Evolutionary conservation across 164 flowering plant genomes (phyloP), one percentile per base, ranked within the genome.

Genomic region (Chimonanthus salicifolius): DNA sequence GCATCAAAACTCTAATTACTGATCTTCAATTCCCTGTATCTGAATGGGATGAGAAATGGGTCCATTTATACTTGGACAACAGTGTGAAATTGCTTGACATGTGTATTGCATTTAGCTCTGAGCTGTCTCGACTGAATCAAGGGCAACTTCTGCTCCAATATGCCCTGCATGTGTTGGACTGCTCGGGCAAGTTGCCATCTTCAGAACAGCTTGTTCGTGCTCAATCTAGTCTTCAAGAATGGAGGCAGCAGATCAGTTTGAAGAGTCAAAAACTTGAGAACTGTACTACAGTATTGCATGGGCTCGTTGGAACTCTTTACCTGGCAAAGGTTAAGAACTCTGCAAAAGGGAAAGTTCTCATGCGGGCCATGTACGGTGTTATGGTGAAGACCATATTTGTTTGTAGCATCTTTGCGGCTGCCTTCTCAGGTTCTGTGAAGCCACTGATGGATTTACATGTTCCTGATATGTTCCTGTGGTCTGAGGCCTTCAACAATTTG

Each of bases 41-140:
- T 72, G 91, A 88, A 49, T 96, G 98, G 99, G 97, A 96, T 74
- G 92, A 90, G 71, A 89, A 92, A 75, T 96, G 97, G 98, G 84
- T 92, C 45, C 92, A 94, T 77, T 85, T 86, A 33, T 96, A 95
- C 79, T 80, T 94, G 80, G 92, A 88, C 81, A 85, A 88, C 77
- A 96, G 92, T 73, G 88, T 88, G 71, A 92, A 89, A 77, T 72
- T 96, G 81, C 92, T 95, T 48, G 99, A 96, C 76, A 77, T 96
- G 6, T 88, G 97, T 82, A 92, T 78, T 73, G 90, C 90, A 58
- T 87, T 93, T 71, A 88, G 86, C 82, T 90, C 95, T 21, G 95
- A 93, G 80, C 73, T 93, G 47, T 85, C 97, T 13, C 82, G 84
- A 20, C 85, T 95, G 13, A 88, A 82, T 77, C 98, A 95, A 70